Conservation (phyloP, 1,284 basidiomycete species). For the Trametes hirsuta region DNA sequence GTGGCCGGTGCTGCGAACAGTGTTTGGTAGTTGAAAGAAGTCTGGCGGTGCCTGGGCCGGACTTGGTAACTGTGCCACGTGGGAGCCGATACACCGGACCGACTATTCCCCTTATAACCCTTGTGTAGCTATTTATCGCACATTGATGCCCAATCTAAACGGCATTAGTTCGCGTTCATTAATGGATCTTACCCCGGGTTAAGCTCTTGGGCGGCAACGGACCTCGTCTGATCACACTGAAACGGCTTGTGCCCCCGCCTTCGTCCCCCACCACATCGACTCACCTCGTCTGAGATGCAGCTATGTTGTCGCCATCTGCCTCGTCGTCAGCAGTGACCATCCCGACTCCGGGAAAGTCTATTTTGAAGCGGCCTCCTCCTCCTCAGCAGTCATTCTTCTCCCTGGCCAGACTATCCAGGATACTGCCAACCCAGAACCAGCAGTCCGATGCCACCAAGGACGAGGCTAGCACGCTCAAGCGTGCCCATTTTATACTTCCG, state of each 20-base stretch:
- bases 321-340: slow-evolving; percentile 80
- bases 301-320: slow-evolving; percentile 49
- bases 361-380: slow-evolving; percentile 77
- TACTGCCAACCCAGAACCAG: slow-evolving; percentile 53
- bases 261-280: slow-evolving; percentile 9
- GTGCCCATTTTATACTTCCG: slow-evolving; percentile 86
- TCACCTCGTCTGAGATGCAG: slow-evolving; percentile 28
- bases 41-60: too few species aligned
- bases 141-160: neutral
- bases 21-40: too few species aligned
- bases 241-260: slow-evolving; percentile 2
- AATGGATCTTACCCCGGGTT: neutral
- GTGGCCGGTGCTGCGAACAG: too few species aligned
- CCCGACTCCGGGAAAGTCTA: slow-evolving; percentile 74
- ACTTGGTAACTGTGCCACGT: neutral
- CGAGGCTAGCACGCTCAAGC: slow-evolving; percentile 63
- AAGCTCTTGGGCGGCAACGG: neutral
- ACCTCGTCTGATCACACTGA: slow-evolving; percentile 8
- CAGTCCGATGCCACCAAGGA: slow-evolving; percentile 38
- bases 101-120: neutral
- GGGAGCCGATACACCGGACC: neutral
- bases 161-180: neutral
- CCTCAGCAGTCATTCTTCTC: slow-evolving; percentile 70
- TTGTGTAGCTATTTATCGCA: too few species aligned
- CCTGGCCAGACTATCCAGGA: slow-evolving; percentile 61